Evolutionary conservation across 2,329 filamentous ascomycete genomes (phyloP), one percentile per base, ranked within the genome.

Genomic region (Berkeleyomyces rouxiae): DNA sequence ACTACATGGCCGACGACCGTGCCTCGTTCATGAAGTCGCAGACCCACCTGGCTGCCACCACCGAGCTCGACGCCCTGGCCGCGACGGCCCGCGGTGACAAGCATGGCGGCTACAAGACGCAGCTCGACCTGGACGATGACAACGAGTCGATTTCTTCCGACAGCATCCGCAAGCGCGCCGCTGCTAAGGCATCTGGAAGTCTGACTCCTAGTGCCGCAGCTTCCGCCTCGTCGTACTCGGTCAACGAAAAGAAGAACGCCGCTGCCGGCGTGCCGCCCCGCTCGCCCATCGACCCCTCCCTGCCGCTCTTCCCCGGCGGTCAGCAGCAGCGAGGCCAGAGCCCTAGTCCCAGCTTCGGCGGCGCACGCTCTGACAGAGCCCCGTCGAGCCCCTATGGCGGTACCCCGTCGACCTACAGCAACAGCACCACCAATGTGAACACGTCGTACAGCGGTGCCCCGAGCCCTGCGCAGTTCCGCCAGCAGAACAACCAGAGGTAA

Each of bases 1-100:
- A 96, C 74, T 90, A 90, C 69, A 96, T 97, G 91, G 87, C 87
- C 62, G 92, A 97, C 70, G 92, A 97, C 73, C 86, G 92, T 69
- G 90, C 89, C 60, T 96, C 91, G 7, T 96, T 97, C 76, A 96
- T 96, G 84, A 96, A 96, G 78, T 96, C 90, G 11, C 88, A 93
- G 73, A 88, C 88, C 4, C 86, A 92, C 70, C 78, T 96, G 61
- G 82, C 74, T 55, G 76, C 79, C 13, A 89, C 86, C 3, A 95
- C 90, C 6, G 91, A 96, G 74, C 80, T 96, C 59, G 90, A 96
- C 72, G 91, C 91, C 7, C 77, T 96, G 63, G 91, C 88, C 67
- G 88, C 88, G 13, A 95, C 90, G 4, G 91, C 91, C 42, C 86
- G 91, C 70, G 90, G 90, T 64, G 90, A 95, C 71, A 88, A 88